phyloP scores from a whole-genome alignment of 257 asterid species.

The Solanum chilense region DNA sequence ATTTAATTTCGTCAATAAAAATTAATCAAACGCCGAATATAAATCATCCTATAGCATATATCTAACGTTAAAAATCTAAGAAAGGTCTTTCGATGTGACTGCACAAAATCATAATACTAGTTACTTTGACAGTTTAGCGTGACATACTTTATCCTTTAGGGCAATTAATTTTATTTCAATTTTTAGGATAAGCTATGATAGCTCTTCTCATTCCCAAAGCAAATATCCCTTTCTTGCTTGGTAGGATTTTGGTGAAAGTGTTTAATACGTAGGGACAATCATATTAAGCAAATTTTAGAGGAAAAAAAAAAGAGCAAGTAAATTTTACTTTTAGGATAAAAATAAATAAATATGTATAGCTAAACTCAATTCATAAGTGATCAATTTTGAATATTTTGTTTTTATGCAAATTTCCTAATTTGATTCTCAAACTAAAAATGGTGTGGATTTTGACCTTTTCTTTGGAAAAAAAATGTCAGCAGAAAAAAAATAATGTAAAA shows the following conservation, averaged over 20 bases:
- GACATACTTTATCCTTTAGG: background rate
- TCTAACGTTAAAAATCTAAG: too few species aligned
- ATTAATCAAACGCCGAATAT: background rate
- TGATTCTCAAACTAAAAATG: background rate
- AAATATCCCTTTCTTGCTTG: background rate
- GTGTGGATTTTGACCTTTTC: too few species aligned
- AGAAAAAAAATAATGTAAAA: too few species aligned
- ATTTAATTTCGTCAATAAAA: too few species aligned
- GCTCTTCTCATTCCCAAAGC: background rate
- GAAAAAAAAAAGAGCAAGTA: background rate
- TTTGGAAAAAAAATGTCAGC: too few species aligned
- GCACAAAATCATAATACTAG: background rate
- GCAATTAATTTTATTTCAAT: background rate
- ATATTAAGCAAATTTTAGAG: background rate
- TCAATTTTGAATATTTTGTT: background rate
- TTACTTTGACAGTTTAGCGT: background rate
- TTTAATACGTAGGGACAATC: background rate
- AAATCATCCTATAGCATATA: too few species aligned
- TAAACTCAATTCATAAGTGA: background rate
- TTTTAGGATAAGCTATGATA: background rate
- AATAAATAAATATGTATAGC: background rate
- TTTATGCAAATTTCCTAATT: too few species aligned
- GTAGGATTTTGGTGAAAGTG: background rate
- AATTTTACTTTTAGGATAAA: background rate
- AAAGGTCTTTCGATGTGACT: background rate